A percentile compares a stretch with the other conserved stretches of the same genome.
Conservation (phyloP, 345 rosid genomes). For the Hibiscus mutabilis region DNA sequence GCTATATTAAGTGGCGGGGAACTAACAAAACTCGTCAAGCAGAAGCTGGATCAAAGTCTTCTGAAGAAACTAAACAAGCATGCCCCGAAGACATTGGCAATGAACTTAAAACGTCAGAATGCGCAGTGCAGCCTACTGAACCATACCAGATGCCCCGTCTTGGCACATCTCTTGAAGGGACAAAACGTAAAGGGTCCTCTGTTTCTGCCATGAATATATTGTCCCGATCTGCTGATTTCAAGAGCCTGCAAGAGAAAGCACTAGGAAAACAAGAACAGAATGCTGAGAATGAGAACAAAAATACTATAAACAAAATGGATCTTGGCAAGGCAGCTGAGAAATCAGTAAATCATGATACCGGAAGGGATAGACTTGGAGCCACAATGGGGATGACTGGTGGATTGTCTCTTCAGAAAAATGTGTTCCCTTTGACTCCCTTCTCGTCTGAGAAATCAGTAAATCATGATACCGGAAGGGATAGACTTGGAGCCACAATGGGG, state of each 20-base stretch:
- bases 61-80: slow-evolving; percentile 51
- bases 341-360: slow-evolving; percentile 42
- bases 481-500: slow-evolving; percentile 55
- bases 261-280: slow-evolving; percentile 56
- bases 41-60: slow-evolving; percentile 54
- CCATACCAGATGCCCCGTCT: slow-evolving; percentile 85
- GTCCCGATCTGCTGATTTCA: slow-evolving; percentile 79
- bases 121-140: slow-evolving; percentile 58
- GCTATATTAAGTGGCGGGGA: slow-evolving; percentile 93
- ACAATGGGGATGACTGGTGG: slow-evolving; percentile 56
- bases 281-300: slow-evolving; percentile 77
- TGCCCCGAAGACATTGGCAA: slow-evolving; percentile 52
- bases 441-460: slow-evolving; percentile 56
- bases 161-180: slow-evolving; percentile 43
- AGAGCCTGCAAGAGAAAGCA: slow-evolving; percentile 75
- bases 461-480: slow-evolving; percentile 40
- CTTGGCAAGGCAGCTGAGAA: slow-evolving; percentile 72
- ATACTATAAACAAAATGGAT: slow-evolving; percentile 59
- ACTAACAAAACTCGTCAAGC: slow-evolving; percentile 59
- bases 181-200: slow-evolving; percentile 41
- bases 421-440: slow-evolving; percentile 69
- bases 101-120: slow-evolving; percentile 74
- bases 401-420: slow-evolving; percentile 68
- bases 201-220: slow-evolving; percentile 71
- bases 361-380: slow-evolving; percentile 45